Percentiles rank a stretch among this genome's conserved stretches.
phyloP scores from a whole-genome alignment of 23 red algal species.

The Gracilariopsis chorda region DNA sequence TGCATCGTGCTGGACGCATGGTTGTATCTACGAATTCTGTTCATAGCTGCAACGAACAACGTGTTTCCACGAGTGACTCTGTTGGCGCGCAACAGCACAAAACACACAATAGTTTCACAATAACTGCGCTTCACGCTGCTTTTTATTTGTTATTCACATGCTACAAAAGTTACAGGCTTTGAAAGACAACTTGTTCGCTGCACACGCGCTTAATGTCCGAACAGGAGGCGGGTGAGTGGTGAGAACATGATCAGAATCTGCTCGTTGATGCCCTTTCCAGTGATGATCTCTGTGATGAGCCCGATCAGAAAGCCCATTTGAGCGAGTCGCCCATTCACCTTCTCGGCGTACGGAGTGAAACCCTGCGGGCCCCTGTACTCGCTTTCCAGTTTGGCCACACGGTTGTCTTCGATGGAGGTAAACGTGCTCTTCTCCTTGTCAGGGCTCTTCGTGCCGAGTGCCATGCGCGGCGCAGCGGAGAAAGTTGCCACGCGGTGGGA shows the following conservation, averaged over 20 bases:
- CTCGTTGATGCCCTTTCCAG: slow-evolving; percentile 43
- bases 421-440: neutral
- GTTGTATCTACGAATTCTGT: too few relatives aligned
- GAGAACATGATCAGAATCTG: slow-evolving; percentile 64
- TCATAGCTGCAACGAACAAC: too few relatives aligned
- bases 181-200: too few relatives aligned
- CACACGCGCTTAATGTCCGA: too few relatives aligned
- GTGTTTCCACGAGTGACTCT: too few relatives aligned
- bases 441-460: neutral
- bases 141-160: too few relatives aligned
- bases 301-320: slow-evolving; percentile 53
- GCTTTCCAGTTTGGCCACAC: neutral
- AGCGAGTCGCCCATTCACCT: slow-evolving; percentile 54
- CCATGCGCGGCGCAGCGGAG: slow-evolving; percentile 3
- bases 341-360: slow-evolving; percentile 55
- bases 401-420: neutral
- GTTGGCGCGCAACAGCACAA: too few relatives aligned
- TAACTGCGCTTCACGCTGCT: too few relatives aligned
- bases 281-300: slow-evolving; percentile 54
- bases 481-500: neutral
- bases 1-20: too few relatives aligned
- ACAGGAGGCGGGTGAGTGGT: slow-evolving; percentile 2
- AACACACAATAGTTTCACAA: too few relatives aligned
- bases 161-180: too few relatives aligned
- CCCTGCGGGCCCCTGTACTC: slow-evolving; percentile 39